Base-by-base conservation (phyloP, 2,329 filamentous ascomycete genomes). In the Alternaria sp. region DNA sequence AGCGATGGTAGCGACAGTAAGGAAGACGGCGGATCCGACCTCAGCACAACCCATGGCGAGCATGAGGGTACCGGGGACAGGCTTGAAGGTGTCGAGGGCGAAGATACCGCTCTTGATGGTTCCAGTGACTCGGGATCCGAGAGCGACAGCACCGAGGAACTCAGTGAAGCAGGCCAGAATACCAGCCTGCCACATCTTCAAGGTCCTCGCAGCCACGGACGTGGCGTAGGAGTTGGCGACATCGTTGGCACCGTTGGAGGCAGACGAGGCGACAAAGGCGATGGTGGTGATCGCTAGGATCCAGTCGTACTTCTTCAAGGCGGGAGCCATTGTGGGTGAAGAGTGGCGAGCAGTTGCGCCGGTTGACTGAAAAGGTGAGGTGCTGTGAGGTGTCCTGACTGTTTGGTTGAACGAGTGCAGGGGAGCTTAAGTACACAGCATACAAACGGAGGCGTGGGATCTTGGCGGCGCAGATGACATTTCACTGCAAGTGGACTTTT, bases 61-160 rank as follows among this genome's bases (percentile, higher is more conserved):
- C 85, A 89, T 88, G 25, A 88, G 83, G 10, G 87, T 77, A 11
- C 80, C 82, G 3, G 88, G 86, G 19, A 83, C 77, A 15, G 61
- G 25, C 3, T 81, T 75, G 73, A 88, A 89, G 40, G 81, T 79
- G 0, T 74, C 66, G 32, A 82, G 83, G 60, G 83, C 81, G 69
- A 90, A 85, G 57, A 90, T 83, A 62, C 87, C 86, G 71, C 86
- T 89, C 65, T 86, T 85, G 75, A 89, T 89, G 8, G 88, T 89
- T 62, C 86, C 85, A 26, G 88, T 86, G 7, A 88, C 87, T 59
- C 87, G 83, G 15, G 82, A 76, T 56, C 86, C 85, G 32, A 86
- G 80, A 49, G 81, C 83, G 11, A 86, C 81, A 13, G 85, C 85
- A 61, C 85, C 85, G 10, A 84, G 74, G 68, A 87, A 83, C 69